Conservation (phyloP, 139 green algal species). For the Trebouxia sp. region DNA sequence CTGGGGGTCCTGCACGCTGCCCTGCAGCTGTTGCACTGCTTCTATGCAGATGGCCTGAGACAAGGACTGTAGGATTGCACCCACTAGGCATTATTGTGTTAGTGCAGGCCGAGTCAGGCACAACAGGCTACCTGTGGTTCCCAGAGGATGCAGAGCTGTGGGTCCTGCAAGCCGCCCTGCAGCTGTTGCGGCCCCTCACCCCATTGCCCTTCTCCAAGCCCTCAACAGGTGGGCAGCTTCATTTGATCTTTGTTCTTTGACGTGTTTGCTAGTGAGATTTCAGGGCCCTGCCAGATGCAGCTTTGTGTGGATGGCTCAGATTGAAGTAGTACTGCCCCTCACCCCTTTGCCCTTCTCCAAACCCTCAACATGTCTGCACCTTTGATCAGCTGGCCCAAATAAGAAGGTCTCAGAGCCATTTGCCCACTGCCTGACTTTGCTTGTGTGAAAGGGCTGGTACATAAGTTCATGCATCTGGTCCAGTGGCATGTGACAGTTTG, state of each 20-base stretch:
- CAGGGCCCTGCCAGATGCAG: background rate
- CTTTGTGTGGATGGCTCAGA: no score
- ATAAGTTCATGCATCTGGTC: no score
- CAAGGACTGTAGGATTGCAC: no score
- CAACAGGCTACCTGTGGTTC: constrained; percentile 59
- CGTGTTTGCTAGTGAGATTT: background rate
- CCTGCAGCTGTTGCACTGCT: constrained; percentile 43
- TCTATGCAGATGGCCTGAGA: no score
- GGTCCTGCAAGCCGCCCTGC: constrained; percentile 43
- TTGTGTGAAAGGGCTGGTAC: no score
- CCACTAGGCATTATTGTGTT: no score
- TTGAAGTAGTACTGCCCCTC: constrained; percentile 9
- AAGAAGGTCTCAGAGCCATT: no score
- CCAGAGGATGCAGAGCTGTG: constrained; percentile 58
- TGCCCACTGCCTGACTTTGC: no score
- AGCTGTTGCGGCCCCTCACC: constrained; percentile 31
- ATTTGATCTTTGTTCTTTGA: no score
- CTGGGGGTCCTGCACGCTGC: constrained; percentile 51
- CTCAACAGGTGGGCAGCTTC: background rate
- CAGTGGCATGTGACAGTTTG: no score
- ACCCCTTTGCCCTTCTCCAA: background rate
- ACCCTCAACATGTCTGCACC: background rate
- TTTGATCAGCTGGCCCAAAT: no score
- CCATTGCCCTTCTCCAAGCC: background rate
- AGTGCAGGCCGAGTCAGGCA: constrained; percentile 49